Conservation (phyloP, 495 filamentous ascomycete genomes). For the Hypoxylon perforatum region DNA sequence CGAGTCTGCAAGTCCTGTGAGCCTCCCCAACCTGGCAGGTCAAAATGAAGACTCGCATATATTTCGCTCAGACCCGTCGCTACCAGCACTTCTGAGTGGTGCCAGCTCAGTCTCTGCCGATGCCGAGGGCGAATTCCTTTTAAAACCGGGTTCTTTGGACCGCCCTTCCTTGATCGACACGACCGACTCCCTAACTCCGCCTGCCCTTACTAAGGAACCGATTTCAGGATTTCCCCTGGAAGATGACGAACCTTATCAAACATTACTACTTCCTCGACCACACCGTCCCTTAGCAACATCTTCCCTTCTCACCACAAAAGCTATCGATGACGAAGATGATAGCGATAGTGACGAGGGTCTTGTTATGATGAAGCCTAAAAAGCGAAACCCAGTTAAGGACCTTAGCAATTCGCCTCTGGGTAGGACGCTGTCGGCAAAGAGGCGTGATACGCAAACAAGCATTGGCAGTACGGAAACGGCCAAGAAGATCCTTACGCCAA, state of each 20-base stretch:
- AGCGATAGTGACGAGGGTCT: slow-evolving; percentile 67
- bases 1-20: slow-evolving; percentile 67
- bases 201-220: slow-evolving; percentile 59
- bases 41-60: slow-evolving; percentile 67
- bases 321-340: slow-evolving; percentile 63
- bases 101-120: slow-evolving; percentile 81
- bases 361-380: slow-evolving; percentile 58
- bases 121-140: slow-evolving; percentile 64
- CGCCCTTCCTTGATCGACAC: slow-evolving; percentile 56
- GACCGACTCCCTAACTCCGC: slow-evolving; percentile 64
- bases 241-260: slow-evolving; percentile 44
- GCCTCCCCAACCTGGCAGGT: slow-evolving; percentile 62
- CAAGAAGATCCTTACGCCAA: slow-evolving; percentile 60
- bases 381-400: slow-evolving; percentile 30
- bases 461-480: slow-evolving; percentile 67
- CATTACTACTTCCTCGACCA: slow-evolving; percentile 41
- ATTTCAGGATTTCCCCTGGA: slow-evolving; percentile 54
- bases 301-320: slow-evolving; percentile 38
- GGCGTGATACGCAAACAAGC: slow-evolving; percentile 63
- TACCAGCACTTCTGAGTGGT: slow-evolving; percentile 80
- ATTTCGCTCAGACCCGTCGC: slow-evolving; percentile 77
- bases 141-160: slow-evolving; percentile 57
- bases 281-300: slow-evolving; percentile 40
- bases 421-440: slow-evolving; percentile 47
- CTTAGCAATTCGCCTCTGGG: slow-evolving; percentile 45